Conservation (phyloP, 2,329 filamentous ascomycete species). For the Sclerotiophoma versabilis region DNA sequence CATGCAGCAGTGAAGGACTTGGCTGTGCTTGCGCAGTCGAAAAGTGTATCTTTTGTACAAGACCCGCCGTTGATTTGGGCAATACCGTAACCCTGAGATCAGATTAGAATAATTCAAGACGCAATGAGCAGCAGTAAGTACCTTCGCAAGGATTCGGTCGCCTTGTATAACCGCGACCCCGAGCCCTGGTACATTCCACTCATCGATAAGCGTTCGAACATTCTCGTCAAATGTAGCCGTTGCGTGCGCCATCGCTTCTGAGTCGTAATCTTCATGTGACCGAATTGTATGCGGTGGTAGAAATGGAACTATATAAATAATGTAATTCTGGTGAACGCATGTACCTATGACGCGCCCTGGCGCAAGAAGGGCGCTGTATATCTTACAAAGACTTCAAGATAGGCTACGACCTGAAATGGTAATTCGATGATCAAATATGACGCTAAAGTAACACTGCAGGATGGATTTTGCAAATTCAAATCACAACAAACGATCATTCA, state of each 20-base stretch:
- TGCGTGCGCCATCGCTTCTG: background rate
- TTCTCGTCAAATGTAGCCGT: background rate
- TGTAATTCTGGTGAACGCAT: background rate
- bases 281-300: background rate
- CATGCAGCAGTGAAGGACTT: slow-evolving; percentile 63
- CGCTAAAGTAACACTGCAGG: slow-evolving; percentile 3
- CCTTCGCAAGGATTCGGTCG: slow-evolving; percentile 51
- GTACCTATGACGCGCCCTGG: background rate
- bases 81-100: slow-evolving; percentile 40
- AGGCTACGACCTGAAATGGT: background rate
- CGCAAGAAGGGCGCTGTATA: background rate
- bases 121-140: background rate
- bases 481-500: background rate
- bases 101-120: slow-evolving; percentile 21
- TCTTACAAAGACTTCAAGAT: slow-evolving; percentile 3
- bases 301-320: background rate
- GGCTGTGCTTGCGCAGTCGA: slow-evolving; percentile 63
- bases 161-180: slow-evolving; percentile 59
- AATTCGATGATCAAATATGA: background rate
- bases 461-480: background rate
- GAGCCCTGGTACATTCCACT: slow-evolving; percentile 59
- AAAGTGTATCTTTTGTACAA: slow-evolving; percentile 55
- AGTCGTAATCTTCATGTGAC: too few relatives aligned
- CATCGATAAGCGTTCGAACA: slow-evolving; percentile 42
- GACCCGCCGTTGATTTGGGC: slow-evolving; percentile 41